phyloP scores from a whole-genome alignment of 1,139 yeast species.

The Protomyces macrosporus region DNA sequence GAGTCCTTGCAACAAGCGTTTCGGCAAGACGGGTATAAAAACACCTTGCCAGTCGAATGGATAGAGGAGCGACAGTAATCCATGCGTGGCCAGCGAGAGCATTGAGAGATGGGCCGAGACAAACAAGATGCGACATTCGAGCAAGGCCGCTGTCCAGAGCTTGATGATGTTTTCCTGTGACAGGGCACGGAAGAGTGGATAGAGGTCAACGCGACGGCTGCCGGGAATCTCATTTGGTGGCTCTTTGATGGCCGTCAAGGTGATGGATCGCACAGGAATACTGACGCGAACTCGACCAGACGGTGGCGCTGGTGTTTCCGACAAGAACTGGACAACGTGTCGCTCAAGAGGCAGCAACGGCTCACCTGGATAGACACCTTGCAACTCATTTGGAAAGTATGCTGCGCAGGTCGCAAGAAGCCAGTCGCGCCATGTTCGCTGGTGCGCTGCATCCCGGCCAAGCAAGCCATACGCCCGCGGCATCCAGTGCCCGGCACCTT shows the following conservation, averaged over 20 bases:
- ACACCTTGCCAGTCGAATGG: constrained; percentile 32
- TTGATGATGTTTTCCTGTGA: constrained; percentile 22
- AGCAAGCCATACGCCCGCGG: constrained; percentile 32
- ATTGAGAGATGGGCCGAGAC: constrained; percentile 28
- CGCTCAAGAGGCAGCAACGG: constrained; percentile 31
- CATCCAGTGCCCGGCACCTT: constrained; percentile 29
- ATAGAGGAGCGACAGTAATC: constrained; percentile 27
- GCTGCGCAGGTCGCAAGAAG: constrained; percentile 27
- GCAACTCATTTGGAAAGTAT: constrained; percentile 24
- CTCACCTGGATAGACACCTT: background rate
- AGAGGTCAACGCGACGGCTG: constrained; percentile 30
- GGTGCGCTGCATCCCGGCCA: constrained; percentile 24
- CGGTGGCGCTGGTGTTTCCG: constrained; percentile 15
- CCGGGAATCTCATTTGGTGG: constrained; percentile 30
- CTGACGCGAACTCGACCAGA: constrained; percentile 16
- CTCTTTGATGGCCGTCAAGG: constrained; percentile 27
- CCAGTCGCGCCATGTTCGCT: constrained; percentile 30
- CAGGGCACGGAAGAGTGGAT: constrained; percentile 30
- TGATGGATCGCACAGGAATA: background rate
- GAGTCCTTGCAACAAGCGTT: constrained; percentile 29
- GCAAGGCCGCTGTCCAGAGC: constrained; percentile 31
- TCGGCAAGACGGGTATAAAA: constrained; percentile 32
- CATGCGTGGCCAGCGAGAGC: constrained; percentile 29
- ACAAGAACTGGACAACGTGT: constrained; percentile 27
- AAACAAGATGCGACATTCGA: constrained; percentile 29